Evolutionary conservation across 2,329 filamentous ascomycete genomes (phyloP).

Genomic region (Curvularia eragrostidis): DNA sequence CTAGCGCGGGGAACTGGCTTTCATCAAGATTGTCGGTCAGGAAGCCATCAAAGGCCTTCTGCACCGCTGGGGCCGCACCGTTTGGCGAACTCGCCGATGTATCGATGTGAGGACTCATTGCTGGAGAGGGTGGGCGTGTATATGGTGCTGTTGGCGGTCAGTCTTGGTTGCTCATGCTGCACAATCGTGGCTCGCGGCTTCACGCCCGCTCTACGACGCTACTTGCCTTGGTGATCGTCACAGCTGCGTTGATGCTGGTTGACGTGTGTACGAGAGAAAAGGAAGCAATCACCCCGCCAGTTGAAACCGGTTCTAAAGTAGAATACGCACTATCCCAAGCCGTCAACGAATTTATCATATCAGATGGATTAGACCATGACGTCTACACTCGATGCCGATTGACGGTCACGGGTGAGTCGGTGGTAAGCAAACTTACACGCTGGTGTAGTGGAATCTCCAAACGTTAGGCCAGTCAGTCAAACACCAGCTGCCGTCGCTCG

Average conservation of each 20-base stretch:
- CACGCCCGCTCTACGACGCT: not conserved
- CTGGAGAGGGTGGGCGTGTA: slow-evolving; percentile 4
- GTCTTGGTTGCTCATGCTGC: slow-evolving; percentile 1
- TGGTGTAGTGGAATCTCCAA: not conserved
- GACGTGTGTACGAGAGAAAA: not conserved
- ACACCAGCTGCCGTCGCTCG: slow-evolving; percentile 6
- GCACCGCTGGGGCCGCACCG: slow-evolving; percentile 28
- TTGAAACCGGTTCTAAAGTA: not conserved
- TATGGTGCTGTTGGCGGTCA: slow-evolving; percentile 2
- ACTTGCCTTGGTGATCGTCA: slow-evolving; percentile 13
- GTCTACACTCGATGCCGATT: slow-evolving; percentile 26
- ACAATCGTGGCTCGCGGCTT: slow-evolving; percentile 1
- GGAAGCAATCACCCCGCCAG: not conserved
- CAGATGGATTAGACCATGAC: slow-evolving; percentile 24
- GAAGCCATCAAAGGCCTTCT: slow-evolving; percentile 41
- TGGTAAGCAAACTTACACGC: slow-evolving; percentile 3
- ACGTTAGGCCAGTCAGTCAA: not conserved
- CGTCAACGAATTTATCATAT: slow-evolving; percentile 16
- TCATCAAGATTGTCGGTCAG: slow-evolving; percentile 36
- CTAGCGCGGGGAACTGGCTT: slow-evolving; percentile 34
- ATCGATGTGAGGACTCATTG: slow-evolving; percentile 48
- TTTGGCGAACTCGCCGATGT: slow-evolving; percentile 26
- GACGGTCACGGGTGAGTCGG: slow-evolving; percentile 1
- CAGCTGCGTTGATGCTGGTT: slow-evolving; percentile 5
- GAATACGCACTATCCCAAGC: not conserved